These are phyloP conservation scores for Emiliania huxleyi DNA, from an alignment of 78 protist species.

Conservation along the genomic window DNA sequence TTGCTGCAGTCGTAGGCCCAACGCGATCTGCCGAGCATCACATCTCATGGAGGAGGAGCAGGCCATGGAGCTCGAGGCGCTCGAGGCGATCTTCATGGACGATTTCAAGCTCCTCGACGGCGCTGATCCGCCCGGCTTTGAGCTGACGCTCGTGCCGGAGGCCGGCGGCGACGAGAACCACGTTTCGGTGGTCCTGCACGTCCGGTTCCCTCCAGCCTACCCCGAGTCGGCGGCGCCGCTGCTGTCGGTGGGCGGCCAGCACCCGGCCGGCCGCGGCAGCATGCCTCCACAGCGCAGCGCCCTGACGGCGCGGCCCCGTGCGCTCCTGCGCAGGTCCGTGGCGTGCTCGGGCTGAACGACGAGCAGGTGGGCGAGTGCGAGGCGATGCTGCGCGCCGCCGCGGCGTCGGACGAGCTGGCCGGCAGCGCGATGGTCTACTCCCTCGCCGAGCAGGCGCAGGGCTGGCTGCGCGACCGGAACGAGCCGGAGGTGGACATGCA, in stretches of 20 bases:
- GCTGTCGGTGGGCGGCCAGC: not conserved
- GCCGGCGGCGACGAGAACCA: not conserved
- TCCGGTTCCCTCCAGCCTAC: not conserved
- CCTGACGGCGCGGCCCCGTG: too few relatives aligned
- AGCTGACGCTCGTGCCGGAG: not conserved
- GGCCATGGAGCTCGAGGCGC: not conserved
- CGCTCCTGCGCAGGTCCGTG: too few relatives aligned
- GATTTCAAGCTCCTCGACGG: not conserved
- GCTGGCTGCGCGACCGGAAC: not conserved
- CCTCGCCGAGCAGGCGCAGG: not conserved
- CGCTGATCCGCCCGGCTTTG: not conserved
- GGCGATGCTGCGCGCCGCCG: not conserved
- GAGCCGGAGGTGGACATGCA: not conserved
- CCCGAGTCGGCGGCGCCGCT: not conserved
- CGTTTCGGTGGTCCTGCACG: not conserved
- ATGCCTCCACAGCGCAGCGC: too few relatives aligned
- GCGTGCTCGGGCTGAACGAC: not conserved
- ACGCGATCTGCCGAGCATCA: too few relatives aligned
- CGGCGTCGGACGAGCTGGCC: not conserved
- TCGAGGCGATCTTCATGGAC: not conserved
- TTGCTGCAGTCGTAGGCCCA: too few relatives aligned
- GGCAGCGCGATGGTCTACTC: not conserved
- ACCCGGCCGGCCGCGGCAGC: too few relatives aligned
- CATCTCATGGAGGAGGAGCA: constrained; percentile 5
- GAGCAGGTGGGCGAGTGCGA: not conserved